Conservation (phyloP, 2,329 filamentous ascomycete genomes). For the Talaromyces sp. region DNA sequence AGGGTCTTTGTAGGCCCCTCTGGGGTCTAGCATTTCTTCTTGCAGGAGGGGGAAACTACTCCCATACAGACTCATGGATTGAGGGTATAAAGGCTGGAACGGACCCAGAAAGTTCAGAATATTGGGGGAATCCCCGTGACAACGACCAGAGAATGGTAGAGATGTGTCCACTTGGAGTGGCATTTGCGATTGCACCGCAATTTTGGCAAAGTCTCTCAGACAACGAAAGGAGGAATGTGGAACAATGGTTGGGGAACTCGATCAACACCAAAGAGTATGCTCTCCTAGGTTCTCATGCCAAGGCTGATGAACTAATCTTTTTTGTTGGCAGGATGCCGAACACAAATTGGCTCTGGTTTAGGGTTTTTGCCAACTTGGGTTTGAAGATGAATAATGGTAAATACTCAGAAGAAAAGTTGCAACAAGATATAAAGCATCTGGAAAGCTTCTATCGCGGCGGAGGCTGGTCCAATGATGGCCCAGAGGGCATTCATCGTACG, state of each 20-base stretch:
- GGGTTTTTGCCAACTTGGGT: slow-evolving; percentile 10
- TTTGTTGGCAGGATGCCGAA: neutral
- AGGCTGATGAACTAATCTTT: neutral
- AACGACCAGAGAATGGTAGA: slow-evolving; percentile 30
- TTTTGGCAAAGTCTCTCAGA: neutral
- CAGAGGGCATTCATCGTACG: neutral
- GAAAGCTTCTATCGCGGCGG: slow-evolving; percentile 12
- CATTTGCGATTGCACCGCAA: slow-evolving; percentile 24
- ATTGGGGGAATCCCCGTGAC: slow-evolving; percentile 26
- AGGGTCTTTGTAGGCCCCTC: slow-evolving; percentile 8
- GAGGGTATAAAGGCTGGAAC: slow-evolving; percentile 21
- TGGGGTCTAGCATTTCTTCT: slow-evolving; percentile 7
- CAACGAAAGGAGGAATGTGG: neutral
- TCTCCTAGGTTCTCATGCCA: neutral
- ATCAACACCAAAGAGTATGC: neutral
- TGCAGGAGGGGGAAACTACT: neutral
- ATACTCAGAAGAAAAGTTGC: neutral
- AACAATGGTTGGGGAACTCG: neutral
- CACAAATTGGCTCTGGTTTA: slow-evolving; percentile 13
- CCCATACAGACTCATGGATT: neutral
- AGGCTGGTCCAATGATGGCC: slow-evolving; percentile 13
- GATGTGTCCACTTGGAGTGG: slow-evolving; percentile 24
- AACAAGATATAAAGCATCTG: slow-evolving; percentile 1
- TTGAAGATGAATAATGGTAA: neutral
- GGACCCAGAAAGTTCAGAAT: slow-evolving; percentile 25